Evolutionary conservation across 805 yeast species (phyloP).

Genomic region (Zygotorulaspora danielsina): DNA sequence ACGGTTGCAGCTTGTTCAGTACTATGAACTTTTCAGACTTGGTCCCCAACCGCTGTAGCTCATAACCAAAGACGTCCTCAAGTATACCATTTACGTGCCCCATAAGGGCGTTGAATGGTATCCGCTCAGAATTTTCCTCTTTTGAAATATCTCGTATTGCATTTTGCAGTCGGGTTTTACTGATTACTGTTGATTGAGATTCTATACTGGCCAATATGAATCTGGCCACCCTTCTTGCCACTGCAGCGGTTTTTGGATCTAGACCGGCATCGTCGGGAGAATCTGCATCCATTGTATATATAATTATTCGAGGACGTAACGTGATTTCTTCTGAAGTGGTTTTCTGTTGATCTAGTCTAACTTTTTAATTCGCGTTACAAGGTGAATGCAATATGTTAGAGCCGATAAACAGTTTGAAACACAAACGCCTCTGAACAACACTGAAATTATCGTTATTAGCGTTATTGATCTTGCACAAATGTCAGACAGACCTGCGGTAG

Average conservation of each 20-base stretch:
- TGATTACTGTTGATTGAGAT: conserved; percentile 25
- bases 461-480: no score
- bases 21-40: conserved; percentile 27
- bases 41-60: conserved; percentile 17
- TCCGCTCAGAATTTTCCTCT: conserved; percentile 19
- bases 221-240: conserved; percentile 25
- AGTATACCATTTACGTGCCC: conserved; percentile 20
- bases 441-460: no score
- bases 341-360: not conserved
- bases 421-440: no score
- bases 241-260: conserved; percentile 9
- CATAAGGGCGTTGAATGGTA: conserved; percentile 17
- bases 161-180: conserved; percentile 19
- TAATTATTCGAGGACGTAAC: no score
- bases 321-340: no score
- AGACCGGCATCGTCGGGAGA: conserved; percentile 4
- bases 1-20: conserved; percentile 17
- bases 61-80: conserved; percentile 29
- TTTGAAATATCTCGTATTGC: conserved; percentile 19
- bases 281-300: not conserved
- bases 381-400: no score
- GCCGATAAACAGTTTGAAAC: no score
- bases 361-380: no score
- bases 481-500: no score
- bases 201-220: conserved; percentile 24